phyloP scores from a whole-genome alignment of 176 grass and related monocot genomes.

The Lolium perenne region DNA sequence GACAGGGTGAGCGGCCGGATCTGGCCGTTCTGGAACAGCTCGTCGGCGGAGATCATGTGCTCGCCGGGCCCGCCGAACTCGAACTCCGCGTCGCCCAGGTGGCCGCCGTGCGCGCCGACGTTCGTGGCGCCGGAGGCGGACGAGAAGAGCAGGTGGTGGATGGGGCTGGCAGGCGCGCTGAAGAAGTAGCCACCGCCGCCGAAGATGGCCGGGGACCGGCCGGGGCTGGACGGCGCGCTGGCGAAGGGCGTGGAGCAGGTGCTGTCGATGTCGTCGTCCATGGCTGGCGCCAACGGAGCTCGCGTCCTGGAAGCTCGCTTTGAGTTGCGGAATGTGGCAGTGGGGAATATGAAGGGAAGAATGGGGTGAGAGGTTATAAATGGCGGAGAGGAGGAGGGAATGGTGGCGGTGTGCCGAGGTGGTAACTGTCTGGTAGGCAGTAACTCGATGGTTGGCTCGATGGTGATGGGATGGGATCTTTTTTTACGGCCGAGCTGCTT shows the following conservation, averaged over 20 bases:
- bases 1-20: slow-evolving; percentile 88
- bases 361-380: slow-evolving; percentile 61
- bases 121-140: slow-evolving; percentile 25
- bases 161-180: slow-evolving; percentile 94
- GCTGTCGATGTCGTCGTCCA: slow-evolving; percentile 76
- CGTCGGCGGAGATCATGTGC: slow-evolving; percentile 91
- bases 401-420: neutral
- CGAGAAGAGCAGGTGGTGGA: slow-evolving; percentile 83
- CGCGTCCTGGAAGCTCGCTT: neutral
- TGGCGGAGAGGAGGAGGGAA: slow-evolving; percentile 36
- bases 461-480: slow-evolving; percentile 13
- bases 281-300: slow-evolving; percentile 31
- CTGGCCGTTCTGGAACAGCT: slow-evolving; percentile 95
- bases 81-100: slow-evolving; percentile 63
- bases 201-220: slow-evolving; percentile 42
- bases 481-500: neutral
- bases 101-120: neutral
- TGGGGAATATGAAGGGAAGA: slow-evolving; percentile 23
- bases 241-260: slow-evolving; percentile 81
- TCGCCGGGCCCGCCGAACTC: slow-evolving; percentile 67
- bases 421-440: slow-evolving; percentile 30
- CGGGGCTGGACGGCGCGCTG: slow-evolving; percentile 72
- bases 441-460: slow-evolving; percentile 2
- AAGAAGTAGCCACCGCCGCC: slow-evolving; percentile 74
- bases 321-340: slow-evolving; percentile 15